These are phyloP conservation scores for Vachellia collinsii DNA, from an alignment of 306 rosid genomes.

Conservation along the genomic window DNA sequence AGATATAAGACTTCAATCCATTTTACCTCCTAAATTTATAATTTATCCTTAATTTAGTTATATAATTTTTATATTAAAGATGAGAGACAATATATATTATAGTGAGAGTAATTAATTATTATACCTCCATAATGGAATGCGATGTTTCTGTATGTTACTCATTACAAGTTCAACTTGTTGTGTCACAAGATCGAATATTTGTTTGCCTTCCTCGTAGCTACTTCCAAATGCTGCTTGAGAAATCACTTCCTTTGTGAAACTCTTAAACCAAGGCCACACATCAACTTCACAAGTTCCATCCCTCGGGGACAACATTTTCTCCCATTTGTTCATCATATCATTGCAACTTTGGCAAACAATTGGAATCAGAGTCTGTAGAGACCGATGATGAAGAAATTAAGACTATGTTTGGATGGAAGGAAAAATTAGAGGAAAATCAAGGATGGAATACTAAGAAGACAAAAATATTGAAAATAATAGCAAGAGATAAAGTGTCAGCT, in stretches of 20 bases:
- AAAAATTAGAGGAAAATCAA: too few relatives aligned
- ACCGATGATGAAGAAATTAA: neutral
- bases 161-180: neutral
- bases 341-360: neutral
- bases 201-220: conserved; percentile 36
- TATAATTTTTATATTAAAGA: too few relatives aligned
- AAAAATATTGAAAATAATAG: too few relatives aligned
- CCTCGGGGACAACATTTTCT: neutral
- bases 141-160: neutral
- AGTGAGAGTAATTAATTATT: too few relatives aligned
- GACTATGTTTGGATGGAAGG: too few relatives aligned
- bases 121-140: conserved; percentile 41
- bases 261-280: conserved; percentile 32
- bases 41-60: too few relatives aligned
- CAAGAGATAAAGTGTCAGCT: neutral
- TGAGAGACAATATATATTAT: too few relatives aligned
- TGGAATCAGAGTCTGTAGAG: neutral
- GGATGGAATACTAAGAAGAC: too few relatives aligned
- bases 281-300: conserved; percentile 35
- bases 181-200: conserved; percentile 31
- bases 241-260: conserved; percentile 30
- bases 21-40: too few relatives aligned
- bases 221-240: conserved; percentile 44
- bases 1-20: too few relatives aligned
- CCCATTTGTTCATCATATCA: neutral